Evolutionary conservation across 805 yeast genomes (phyloP).

Genomic region (Cyberlindnera lachancei): DNA sequence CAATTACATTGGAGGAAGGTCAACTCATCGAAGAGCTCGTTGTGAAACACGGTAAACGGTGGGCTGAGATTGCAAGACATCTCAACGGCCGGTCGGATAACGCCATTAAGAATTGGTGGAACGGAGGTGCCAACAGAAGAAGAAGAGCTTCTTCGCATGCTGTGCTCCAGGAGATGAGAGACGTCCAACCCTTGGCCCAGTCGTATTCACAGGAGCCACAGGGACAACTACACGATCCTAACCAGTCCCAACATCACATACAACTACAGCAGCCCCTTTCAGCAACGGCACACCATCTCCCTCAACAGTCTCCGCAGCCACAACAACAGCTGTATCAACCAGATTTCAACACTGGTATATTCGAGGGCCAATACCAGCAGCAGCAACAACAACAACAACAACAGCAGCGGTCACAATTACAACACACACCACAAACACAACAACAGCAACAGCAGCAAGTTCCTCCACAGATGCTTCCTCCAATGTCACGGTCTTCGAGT

Average conservation of each 20-base stretch:
- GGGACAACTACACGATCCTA: too few species aligned
- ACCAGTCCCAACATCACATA: too few species aligned
- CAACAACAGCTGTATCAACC: slow-evolving; percentile 6
- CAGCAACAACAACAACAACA: slow-evolving; percentile 10
- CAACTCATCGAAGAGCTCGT: slow-evolving; percentile 73
- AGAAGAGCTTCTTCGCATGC: slow-evolving; percentile 41
- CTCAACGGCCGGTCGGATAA: slow-evolving; percentile 84
- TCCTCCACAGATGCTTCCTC: slow-evolving; percentile 13
- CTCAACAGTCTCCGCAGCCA: slow-evolving; percentile 3
- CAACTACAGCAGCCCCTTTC: too few species aligned
- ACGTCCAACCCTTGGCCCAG: slow-evolving; percentile 1
- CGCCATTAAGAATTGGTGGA: slow-evolving; percentile 95
- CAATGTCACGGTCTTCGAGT: slow-evolving; percentile 18
- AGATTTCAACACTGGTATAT: slow-evolving; percentile 15
- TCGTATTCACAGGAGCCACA: slow-evolving; percentile 2
- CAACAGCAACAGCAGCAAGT: slow-evolving; percentile 8
- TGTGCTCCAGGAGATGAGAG: slow-evolving; percentile 9
- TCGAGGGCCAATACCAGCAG: slow-evolving; percentile 9
- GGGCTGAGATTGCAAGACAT: slow-evolving; percentile 93
- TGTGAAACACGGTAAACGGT: slow-evolving; percentile 70
- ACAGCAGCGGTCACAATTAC: too few species aligned
- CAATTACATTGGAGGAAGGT: slow-evolving; percentile 83
- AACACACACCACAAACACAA: slow-evolving; percentile 1
- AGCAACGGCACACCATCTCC: too few species aligned
- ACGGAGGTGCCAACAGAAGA: slow-evolving; percentile 84